Evolutionary conservation across 257 asterid species (phyloP), one percentile per base, ranked within the genome.

Genomic region (Plectranthus barbatus): DNA sequence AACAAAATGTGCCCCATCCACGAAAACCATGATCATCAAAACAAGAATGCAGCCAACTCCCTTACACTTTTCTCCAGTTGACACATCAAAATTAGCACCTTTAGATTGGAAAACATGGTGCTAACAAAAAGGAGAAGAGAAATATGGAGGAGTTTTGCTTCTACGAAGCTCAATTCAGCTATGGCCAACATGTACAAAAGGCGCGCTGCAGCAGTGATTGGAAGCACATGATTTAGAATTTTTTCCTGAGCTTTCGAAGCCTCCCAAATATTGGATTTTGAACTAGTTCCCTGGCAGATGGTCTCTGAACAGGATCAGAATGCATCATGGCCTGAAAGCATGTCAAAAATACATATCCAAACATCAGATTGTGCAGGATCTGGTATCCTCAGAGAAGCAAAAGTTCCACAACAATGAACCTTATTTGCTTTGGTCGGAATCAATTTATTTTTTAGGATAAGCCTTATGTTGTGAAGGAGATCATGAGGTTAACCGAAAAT

Each of bases 301-400:
- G 98, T 61, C 98, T 74, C 47, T 83, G 75, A 41, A 46, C 68
- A 56, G 97, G 98, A 77, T 86, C 78, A 45, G 86, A 88, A 66
- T 92, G 95, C 97, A 89, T 79, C 98, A 89, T 88, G 39, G 76
- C 78, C 98, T 92, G 74, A 64, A 26, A 15, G 6, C 36, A 31
- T 31, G 3, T 1, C 36, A 31, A 18, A 47, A 13, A 9, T 37
- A 2, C 12, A 37, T 9, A n/a, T 37, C 44, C 44, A 37, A 37
- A 13, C 48, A 13, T n/a, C 48, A 39, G 8, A n/a, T n/a, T n/a
- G n/a, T n/a, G n/a, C n/a, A n/a, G n/a, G n/a, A n/a, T n/a, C n/a
- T n/a, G n/a, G n/a, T n/a, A n/a, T n/a, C n/a, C n/a, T n/a, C n/a
- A n/a, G n/a, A n/a, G n/a, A n/a, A n/a, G n/a, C n/a, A n/a, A n/a